Evolutionary conservation across 2,329 filamentous ascomycete species (phyloP).

Genomic region (Neofusicoccum sp.): DNA sequence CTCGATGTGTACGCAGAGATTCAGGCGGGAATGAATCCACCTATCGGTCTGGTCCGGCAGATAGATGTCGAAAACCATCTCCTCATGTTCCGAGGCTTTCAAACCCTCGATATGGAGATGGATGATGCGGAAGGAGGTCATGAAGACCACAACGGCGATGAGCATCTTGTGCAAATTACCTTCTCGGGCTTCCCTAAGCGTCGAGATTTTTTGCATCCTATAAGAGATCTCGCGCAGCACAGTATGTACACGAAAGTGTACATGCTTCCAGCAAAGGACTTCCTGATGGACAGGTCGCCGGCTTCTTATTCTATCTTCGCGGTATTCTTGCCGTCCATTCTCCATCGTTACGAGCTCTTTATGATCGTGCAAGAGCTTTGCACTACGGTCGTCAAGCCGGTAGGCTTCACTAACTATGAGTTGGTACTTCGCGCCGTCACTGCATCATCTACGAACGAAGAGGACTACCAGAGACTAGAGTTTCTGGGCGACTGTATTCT

Average conservation of each 20-base stretch:
- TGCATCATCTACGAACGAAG: slow-evolving; percentile 59
- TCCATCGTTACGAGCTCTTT: slow-evolving; percentile 65
- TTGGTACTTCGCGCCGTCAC: slow-evolving; percentile 69
- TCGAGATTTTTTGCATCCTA: slow-evolving; percentile 58
- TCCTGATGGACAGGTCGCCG: slow-evolving; percentile 49
- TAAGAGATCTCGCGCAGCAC: slow-evolving; percentile 23
- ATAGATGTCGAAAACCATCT: background rate
- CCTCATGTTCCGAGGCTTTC: background rate
- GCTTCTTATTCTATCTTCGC: slow-evolving; percentile 48
- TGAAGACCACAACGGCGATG: slow-evolving; percentile 21
- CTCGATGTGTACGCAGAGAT: slow-evolving; percentile 20
- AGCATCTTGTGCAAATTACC: background rate
- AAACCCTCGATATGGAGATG: background rate
- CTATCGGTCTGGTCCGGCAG: background rate
- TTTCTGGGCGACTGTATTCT: slow-evolving; percentile 83
- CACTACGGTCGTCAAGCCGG: slow-evolving; percentile 50
- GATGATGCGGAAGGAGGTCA: slow-evolving; percentile 5
- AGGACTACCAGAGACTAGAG: slow-evolving; percentile 80
- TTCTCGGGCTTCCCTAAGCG: slow-evolving; percentile 49
- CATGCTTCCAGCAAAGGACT: slow-evolving; percentile 49
- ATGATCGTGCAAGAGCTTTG: slow-evolving; percentile 63
- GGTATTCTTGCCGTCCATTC: slow-evolving; percentile 69
- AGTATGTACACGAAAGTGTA: slow-evolving; percentile 43
- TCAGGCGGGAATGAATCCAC: slow-evolving; percentile 14
- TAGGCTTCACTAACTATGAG: slow-evolving; percentile 54